A percentile compares a stretch with the other conserved stretches of the same genome.
phyloP scores from a whole-genome alignment of 176 grass and related monocot species.

The Calamus simplicifolius region DNA sequence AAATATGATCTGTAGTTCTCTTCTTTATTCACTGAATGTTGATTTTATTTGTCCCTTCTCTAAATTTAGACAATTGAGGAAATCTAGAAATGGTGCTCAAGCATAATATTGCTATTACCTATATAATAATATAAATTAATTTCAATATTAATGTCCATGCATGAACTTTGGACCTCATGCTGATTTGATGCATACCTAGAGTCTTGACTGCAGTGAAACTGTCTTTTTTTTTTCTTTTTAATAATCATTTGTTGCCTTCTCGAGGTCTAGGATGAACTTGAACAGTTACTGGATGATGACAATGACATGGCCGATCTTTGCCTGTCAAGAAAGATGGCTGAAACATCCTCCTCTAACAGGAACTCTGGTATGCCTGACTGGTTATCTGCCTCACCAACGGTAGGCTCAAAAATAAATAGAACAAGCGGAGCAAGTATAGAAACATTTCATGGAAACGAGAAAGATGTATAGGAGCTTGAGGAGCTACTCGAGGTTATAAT shows the following conservation, averaged over 20 bases:
- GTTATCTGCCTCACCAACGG: neutral
- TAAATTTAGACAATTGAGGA: too few relatives aligned
- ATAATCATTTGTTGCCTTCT: neutral
- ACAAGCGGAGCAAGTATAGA: slow-evolving; percentile 4
- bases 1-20: too few relatives aligned
- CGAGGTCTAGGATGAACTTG: slow-evolving; percentile 23
- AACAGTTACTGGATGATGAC: slow-evolving; percentile 20
- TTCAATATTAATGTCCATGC: too few relatives aligned
- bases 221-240: neutral
- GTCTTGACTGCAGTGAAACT: neutral
- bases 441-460: slow-evolving; percentile 16
- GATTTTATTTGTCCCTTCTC: too few relatives aligned
- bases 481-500: slow-evolving; percentile 21
- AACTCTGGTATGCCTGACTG: neutral
- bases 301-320: slow-evolving; percentile 22
- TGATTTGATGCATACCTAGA: neutral
- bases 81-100: too few relatives aligned
- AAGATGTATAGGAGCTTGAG: slow-evolving; percentile 22
- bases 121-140: too few relatives aligned
- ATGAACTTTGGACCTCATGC: neutral
- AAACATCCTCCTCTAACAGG: neutral
- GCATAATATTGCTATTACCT: too few relatives aligned
- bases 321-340: slow-evolving; percentile 11
- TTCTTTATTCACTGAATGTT: too few relatives aligned
- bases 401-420: slow-evolving; percentile 8